Evolutionary conservation across 495 filamentous ascomycete species (phyloP), one percentile per base, ranked within the genome.

Genomic region (Annulohypoxylon maeteangense): DNA sequence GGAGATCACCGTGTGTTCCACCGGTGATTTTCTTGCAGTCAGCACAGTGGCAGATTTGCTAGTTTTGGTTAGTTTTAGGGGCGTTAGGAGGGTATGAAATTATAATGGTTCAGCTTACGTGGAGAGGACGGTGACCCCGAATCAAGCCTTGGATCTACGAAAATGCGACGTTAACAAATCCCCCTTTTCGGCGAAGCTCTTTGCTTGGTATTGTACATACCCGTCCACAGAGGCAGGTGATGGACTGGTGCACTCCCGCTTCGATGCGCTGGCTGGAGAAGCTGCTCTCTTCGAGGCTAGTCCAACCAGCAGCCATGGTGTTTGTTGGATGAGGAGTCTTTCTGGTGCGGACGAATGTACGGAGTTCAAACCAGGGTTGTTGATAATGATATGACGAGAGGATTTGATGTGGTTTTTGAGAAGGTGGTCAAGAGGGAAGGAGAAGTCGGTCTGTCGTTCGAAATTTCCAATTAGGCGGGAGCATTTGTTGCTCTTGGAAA

Each of bases 1-100:
- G 47, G 45, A 45, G 55, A 1, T 68, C 29, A 1, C 51, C 44
- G 29, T 59, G 51, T 0, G 54, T 68, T 1, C 69, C 64, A 0
- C 69, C 69, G n/a, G 58, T 64, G 34, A 72, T 48, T 40, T 55
- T 54, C 64, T 68, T 72, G 60, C 69, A 72, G 1, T 54, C 20
- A 2, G 4, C 12, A 16, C 69, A 72, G 23, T 68, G 69, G 14
- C 69, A 72, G 12, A 68, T 40, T 18, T 45, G 34, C 69, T 72
- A 40, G 14, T 58, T 58, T 29, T 16, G 27, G 59, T 65, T 51
- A 67, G 57, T 29, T 23, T 38, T 38, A 20, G 31, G 34, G 36
- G 11, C 25, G 7, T 34, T 29, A 29, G 31, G 16, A 11, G 22
- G 36, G n/a, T 20, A 50, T 22, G 31, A 34, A 34, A 12, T 11